Base-by-base conservation (phyloP, 306 rosid genomes). In the Echinosophora koreensis region DNA sequence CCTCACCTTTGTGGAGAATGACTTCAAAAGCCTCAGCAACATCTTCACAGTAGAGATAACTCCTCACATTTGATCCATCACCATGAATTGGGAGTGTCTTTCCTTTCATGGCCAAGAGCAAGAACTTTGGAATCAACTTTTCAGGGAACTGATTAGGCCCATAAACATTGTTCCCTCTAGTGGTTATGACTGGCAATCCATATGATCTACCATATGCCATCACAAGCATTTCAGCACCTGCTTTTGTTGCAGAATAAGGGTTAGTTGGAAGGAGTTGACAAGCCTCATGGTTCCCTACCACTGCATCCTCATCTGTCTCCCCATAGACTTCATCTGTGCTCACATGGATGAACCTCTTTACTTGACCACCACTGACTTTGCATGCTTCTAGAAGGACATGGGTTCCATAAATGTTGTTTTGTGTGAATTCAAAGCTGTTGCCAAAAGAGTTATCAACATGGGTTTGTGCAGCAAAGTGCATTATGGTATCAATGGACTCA, bases 401-500 rank as follows among this genome's bases (percentile, higher is more conserved):
- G 7, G 92, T 88, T 37, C 90, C 92, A 30, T 88, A 84, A 14
- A 88, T 84, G 71, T 88, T 88, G 80, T 88, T 88, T 65, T 76
- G 77, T n/a, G 91, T 88, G 77, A 88, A 88, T 57, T 88, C 89
- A 47, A 88, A 85, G 86, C 87, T 83, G 83, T 88, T 88, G 10
- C 91, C 91, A 46, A 85, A 88, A 57, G 91, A 88, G 54, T 88
- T 88, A 47, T 86, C 92, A 1, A 88, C 92, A 60, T 86, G 92
- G 13, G 90, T 88, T 75, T 88, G 90, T 28, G 92, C 92, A 32
- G 92, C 92, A 63, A 86, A 88, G 80, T 88, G 90, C 90, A 88
- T 86, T n/a, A 88, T 86, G 17, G 92, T 88, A 61, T 88, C 92
- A 57, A 88, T 86, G 52, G 82, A 77, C 74, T 88, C 88, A 0